Percentiles rank a stretch among this genome's conserved stretches.
phyloP scores from a whole-genome alignment of 768 basidiomycete genomes.

The Calocybe indica region DNA sequence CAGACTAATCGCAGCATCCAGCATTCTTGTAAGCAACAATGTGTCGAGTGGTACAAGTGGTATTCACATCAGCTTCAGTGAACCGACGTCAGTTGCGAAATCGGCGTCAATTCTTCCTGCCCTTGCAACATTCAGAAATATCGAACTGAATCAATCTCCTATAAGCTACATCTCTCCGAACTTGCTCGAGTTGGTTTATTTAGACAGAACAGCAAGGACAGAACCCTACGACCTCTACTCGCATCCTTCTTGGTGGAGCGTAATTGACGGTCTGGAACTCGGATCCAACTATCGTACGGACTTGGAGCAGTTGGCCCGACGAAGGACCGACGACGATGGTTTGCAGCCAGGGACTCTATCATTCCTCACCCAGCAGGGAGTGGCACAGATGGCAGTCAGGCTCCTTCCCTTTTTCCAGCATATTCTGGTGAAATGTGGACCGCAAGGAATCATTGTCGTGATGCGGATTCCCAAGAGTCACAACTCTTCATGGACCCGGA shows the following conservation, averaged over 20 bases:
- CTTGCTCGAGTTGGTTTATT: constrained; percentile 61
- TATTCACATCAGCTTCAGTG: constrained; percentile 38
- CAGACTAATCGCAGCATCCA: constrained; percentile 17
- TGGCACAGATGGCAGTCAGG: constrained; percentile 75
- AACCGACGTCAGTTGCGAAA: constrained; percentile 91
- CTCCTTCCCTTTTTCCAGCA: constrained; percentile 83
- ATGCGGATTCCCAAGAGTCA: constrained; percentile 45
- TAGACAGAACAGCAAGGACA: constrained; percentile 45
- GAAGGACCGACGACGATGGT: constrained; percentile 33
- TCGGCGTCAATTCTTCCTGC: constrained; percentile 65
- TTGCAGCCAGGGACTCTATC: constrained; percentile 39
- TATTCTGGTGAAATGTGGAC: constrained; percentile 82
- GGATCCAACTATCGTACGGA: constrained; percentile 61
- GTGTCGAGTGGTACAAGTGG: background rate
- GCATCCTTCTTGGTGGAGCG: constrained; percentile 57
- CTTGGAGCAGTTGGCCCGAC: constrained; percentile 53
- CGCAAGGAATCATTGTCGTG: constrained; percentile 55
- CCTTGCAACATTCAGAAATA: constrained; percentile 31
- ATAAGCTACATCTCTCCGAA: constrained; percentile 84
- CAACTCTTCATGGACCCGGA: constrained; percentile 44
- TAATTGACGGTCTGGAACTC: constrained; percentile 60
- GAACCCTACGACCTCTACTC: constrained; percentile 45
- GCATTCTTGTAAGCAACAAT: constrained; percentile 65
- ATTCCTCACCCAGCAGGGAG: constrained; percentile 64
- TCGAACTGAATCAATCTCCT: constrained; percentile 27